These are phyloP conservation scores for Trichomonas gallinae DNA, from an alignment of 208 protist species.

Conservation along the genomic window DNA sequence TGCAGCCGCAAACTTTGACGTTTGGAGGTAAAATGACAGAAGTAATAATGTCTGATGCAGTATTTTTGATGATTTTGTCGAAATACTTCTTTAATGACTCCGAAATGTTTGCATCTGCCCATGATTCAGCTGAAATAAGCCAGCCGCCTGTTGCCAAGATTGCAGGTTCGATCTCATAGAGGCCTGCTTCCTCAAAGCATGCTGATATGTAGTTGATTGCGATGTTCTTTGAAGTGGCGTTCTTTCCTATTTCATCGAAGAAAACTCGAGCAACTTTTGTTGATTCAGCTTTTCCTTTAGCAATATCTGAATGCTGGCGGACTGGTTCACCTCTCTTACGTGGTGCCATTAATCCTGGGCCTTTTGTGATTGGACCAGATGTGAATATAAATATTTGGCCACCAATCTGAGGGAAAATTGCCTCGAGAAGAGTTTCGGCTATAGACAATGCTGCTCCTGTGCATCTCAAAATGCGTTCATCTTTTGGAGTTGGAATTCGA, in stretches of 20 bases:
- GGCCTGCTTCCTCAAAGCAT: constrained; percentile 64
- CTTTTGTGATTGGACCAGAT: constrained; percentile 24
- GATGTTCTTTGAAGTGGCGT: constrained; percentile 73
- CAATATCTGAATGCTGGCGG: constrained; percentile 81
- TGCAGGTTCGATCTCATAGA: constrained; percentile 70
- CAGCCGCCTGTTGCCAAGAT: constrained; percentile 46
- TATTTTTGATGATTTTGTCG: background rate
- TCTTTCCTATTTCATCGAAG: constrained; percentile 76
- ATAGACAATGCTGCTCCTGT: background rate
- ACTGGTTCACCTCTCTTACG: constrained; percentile 75
- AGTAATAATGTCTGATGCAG: background rate
- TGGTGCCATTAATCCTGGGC: constrained; percentile 51
- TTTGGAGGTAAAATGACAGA: background rate
- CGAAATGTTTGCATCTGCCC: background rate
- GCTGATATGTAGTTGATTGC: constrained; percentile 82
- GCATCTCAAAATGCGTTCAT: background rate
- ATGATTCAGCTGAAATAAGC: background rate
- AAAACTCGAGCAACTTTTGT: constrained; percentile 54
- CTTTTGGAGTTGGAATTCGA: background rate
- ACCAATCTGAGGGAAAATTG: background rate
- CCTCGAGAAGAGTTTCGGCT: background rate
- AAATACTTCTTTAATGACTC: background rate
- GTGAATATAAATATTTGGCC: background rate
- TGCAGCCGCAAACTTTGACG: background rate
- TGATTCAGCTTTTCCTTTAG: constrained; percentile 39